Evolutionary conservation across 1,284 basidiomycete genomes (phyloP).

Genomic region (Pseudozyma flocculosa): DNA sequence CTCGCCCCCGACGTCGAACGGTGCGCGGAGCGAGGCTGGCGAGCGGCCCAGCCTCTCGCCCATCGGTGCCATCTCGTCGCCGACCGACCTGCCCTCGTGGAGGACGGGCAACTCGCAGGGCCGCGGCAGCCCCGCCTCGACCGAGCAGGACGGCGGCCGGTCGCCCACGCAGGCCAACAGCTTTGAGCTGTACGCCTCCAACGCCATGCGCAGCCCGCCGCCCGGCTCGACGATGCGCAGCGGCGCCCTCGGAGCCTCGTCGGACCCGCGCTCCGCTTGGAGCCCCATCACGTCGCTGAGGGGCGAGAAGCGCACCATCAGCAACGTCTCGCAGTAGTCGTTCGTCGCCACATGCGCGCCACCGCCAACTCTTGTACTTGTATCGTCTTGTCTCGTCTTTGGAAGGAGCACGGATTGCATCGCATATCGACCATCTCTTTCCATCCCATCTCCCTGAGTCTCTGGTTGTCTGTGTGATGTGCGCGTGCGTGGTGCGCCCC

Average conservation of each 20-base stretch:
- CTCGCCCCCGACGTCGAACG: conserved; percentile 13
- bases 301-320: conserved; percentile 25
- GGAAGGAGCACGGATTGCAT: no score
- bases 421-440: no score
- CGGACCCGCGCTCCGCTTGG: conserved; percentile 25
- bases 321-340: conserved; percentile 20
- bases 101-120: background rate
- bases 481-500: no score
- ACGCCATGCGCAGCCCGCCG: background rate
- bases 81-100: conserved; percentile 6
- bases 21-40: background rate
- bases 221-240: background rate
- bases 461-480: no score
- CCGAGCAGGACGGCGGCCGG: conserved; percentile 2
- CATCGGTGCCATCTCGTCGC: background rate
- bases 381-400: no score
- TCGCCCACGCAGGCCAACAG: background rate
- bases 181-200: background rate
- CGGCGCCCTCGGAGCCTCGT: background rate
- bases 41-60: background rate
- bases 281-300: conserved; percentile 23
- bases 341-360: no score
- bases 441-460: no score
- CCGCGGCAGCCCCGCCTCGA: background rate
- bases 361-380: no score